A percentile compares a stretch with the other conserved stretches of the same genome.
phyloP scores from a whole-genome alignment of 2,329 filamentous ascomycete species.

The Laburnicola sp. region DNA sequence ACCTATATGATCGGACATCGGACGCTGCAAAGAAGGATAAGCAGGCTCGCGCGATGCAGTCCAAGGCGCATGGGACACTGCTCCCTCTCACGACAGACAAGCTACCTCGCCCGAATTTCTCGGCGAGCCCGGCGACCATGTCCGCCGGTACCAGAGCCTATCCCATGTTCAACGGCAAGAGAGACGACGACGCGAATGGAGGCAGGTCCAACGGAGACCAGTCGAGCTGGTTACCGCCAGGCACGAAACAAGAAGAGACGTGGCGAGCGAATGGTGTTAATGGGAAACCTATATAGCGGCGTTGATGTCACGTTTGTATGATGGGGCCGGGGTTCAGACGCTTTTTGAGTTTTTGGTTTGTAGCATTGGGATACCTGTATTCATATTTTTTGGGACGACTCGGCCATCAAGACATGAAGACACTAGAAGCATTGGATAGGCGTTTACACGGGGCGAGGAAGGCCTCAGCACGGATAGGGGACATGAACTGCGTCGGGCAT shows the following conservation, averaged over 20 bases:
- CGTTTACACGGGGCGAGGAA: background rate
- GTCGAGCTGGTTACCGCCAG: slow-evolving; percentile 69
- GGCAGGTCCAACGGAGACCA: slow-evolving; percentile 45
- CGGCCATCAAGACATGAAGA: slow-evolving; percentile 4
- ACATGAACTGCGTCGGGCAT: background rate
- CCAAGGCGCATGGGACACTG: slow-evolving; percentile 64
- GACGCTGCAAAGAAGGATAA: slow-evolving; percentile 86
- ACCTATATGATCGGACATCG: slow-evolving; percentile 91
- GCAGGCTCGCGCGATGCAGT: slow-evolving; percentile 66
- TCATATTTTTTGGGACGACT: background rate
- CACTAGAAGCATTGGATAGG: slow-evolving; percentile 8
- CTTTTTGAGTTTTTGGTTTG: slow-evolving; percentile 3
- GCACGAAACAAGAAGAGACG: slow-evolving; percentile 83
- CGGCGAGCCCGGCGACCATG: slow-evolving; percentile 47
- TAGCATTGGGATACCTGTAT: slow-evolving; percentile 2
- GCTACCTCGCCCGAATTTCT: slow-evolving; percentile 33
- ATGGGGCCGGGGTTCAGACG: background rate
- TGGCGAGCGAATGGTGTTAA: slow-evolving; percentile 57
- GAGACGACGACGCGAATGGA: slow-evolving; percentile 57
- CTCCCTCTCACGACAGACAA: slow-evolving; percentile 63
- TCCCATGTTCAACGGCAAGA: slow-evolving; percentile 51
- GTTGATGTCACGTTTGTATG: slow-evolving; percentile 31
- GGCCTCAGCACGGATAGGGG: background rate
- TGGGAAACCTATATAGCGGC: slow-evolving; percentile 19
- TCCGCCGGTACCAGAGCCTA: slow-evolving; percentile 41